Conservation (phyloP, 352 stramenopile genomes). For the Phytophthora chlamydospora region DNA sequence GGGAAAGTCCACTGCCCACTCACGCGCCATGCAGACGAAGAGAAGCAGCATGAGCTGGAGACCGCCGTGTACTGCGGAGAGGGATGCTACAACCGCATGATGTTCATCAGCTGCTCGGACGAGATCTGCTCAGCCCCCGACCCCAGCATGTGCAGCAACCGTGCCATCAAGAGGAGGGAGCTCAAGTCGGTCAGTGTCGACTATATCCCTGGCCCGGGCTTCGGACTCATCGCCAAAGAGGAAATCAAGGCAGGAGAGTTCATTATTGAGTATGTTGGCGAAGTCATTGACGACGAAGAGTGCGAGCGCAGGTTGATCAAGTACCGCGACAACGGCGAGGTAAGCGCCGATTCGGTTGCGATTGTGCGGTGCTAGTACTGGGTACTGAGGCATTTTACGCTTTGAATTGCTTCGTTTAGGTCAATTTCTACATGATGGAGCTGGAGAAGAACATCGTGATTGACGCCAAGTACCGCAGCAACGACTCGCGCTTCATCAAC, state of each 20-base stretch:
- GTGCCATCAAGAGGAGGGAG: slow-evolving; percentile 70
- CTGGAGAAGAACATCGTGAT: slow-evolving; percentile 87
- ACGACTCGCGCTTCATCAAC: slow-evolving; percentile 96
- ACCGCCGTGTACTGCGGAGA: slow-evolving; percentile 59
- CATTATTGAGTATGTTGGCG: slow-evolving; percentile 94
- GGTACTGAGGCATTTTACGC: neutral
- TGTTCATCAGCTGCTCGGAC: slow-evolving; percentile 82
- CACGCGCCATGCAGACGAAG: slow-evolving; percentile 18
- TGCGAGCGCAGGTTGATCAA: slow-evolving; percentile 66
- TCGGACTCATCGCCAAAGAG: slow-evolving; percentile 88
- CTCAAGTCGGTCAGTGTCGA: slow-evolving; percentile 73
- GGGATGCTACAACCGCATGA: slow-evolving; percentile 83
- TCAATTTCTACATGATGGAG: slow-evolving; percentile 90
- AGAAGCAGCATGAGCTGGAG: slow-evolving; percentile 18
- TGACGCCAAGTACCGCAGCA: slow-evolving; percentile 89
- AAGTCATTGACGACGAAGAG: slow-evolving; percentile 92
- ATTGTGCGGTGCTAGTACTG: neutral
- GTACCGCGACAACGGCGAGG: slow-evolving; percentile 62
- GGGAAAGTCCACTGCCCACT: slow-evolving; percentile 3
- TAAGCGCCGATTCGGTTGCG: slow-evolving; percentile 14
- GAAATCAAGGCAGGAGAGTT: slow-evolving; percentile 83
- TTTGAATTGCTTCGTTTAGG: slow-evolving; percentile 34
- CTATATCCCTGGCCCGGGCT: slow-evolving; percentile 87
- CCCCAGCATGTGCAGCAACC: slow-evolving; percentile 71
- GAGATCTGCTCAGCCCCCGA: slow-evolving; percentile 81